phyloP scores from a whole-genome alignment of 2,329 filamentous ascomycete genomes.

The Arthrobotrys conoides region DNA sequence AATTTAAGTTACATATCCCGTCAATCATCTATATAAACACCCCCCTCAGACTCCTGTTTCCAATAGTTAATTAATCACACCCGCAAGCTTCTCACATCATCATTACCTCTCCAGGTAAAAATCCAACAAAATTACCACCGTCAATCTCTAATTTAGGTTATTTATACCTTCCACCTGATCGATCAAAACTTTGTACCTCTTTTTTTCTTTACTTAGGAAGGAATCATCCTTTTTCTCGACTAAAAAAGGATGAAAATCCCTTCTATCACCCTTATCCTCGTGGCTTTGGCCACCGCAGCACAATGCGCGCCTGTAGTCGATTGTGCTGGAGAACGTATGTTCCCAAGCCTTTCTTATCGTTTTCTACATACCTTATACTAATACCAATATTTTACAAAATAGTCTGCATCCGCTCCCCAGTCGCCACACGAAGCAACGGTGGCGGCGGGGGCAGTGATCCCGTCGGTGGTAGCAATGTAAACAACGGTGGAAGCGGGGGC shows the following conservation, averaged over 20 bases:
- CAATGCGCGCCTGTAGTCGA: slow-evolving; percentile 37
- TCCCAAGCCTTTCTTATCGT: not conserved
- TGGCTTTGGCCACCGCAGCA: slow-evolving; percentile 19
- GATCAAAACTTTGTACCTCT: too few species aligned
- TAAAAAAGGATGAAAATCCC: slow-evolving; percentile 32
- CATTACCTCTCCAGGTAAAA: too few species aligned
- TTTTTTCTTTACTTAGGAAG: too few species aligned
- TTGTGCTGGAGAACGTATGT: slow-evolving; percentile 38
- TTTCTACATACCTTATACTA: not conserved
- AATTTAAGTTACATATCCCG: too few species aligned
- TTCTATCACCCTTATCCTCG: slow-evolving; percentile 15
- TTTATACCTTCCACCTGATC: too few species aligned
- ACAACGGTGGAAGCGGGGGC: not conserved
- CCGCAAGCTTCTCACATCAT: too few species aligned
- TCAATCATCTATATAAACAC: too few species aligned
- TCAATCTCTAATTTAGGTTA: too few species aligned
- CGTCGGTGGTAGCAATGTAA: not conserved
- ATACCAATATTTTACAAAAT: slow-evolving; percentile 7
- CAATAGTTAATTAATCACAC: too few species aligned
- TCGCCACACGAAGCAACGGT: not conserved
- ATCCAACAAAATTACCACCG: too few species aligned
- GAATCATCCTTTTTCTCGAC: not conserved
- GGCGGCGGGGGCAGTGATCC: slow-evolving; percentile 4
- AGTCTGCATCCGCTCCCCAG: slow-evolving; percentile 33
- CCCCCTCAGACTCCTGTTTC: too few species aligned